These are phyloP conservation scores for Ceratobasidium sp. DNA, from an alignment of 1,284 basidiomycete species.

Conservation along the genomic window DNA sequence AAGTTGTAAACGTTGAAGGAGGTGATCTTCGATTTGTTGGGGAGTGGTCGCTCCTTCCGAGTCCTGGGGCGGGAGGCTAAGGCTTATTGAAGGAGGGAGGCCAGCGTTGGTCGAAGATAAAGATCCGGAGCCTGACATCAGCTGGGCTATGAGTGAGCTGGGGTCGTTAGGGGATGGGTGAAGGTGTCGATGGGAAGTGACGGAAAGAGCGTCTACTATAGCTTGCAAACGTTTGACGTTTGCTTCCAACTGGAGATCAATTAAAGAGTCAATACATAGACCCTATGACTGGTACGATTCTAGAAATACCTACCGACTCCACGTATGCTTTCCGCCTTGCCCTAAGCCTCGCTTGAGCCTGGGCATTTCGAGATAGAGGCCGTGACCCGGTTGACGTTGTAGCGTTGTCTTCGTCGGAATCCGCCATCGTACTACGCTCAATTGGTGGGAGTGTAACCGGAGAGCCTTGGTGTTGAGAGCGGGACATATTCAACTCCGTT, in stretches of 20 bases:
- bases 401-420: constrained; percentile 25
- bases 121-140: neutral
- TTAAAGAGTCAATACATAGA: too few relatives aligned
- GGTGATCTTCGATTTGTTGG: neutral
- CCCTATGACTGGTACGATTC: too few relatives aligned
- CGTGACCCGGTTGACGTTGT: constrained; percentile 9
- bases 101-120: too few relatives aligned
- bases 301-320: constrained; percentile 12
- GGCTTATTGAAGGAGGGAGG: neutral
- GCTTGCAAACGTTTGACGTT: constrained; percentile 30
- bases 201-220: constrained; percentile 22
- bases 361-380: constrained; percentile 24
- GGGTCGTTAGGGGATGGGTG: neutral
- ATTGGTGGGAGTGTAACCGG: neutral
- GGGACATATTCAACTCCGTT: neutral
- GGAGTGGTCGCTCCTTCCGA: too few relatives aligned
- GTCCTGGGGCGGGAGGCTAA: neutral
- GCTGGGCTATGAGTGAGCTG: neutral
- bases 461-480: neutral
- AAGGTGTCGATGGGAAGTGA: neutral
- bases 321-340: constrained; percentile 36
- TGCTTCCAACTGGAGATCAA: constrained; percentile 20
- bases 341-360: constrained; percentile 32
- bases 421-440: neutral
- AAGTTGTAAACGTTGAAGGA: constrained; percentile 6